A percentile compares a stretch with the other conserved stretches of the same genome.
Conservation (phyloP, 305 asterid species). For the Withania somnifera region DNA sequence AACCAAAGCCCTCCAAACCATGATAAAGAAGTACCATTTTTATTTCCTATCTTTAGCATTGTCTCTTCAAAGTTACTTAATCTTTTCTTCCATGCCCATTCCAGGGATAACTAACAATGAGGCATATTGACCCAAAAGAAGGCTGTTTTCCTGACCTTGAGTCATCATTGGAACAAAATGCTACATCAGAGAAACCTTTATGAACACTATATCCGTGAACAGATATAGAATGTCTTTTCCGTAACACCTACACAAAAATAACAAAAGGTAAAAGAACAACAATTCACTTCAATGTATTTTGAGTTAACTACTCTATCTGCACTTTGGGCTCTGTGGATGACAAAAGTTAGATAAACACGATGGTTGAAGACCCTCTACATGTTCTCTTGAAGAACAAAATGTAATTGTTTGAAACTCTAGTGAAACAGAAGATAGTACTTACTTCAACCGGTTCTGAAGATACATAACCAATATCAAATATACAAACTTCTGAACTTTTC, state of each 20-base stretch:
- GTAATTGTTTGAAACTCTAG: not conserved
- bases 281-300: not conserved
- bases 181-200: constrained; percentile 72
- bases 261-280: constrained; percentile 7
- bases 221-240: constrained; percentile 55
- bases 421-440: constrained; percentile 24
- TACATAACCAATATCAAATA: constrained; percentile 73
- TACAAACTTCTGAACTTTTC: constrained; percentile 47
- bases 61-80: not conserved
- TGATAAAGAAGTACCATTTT: not conserved
- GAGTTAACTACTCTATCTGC: not conserved
- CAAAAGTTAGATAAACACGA: not conserved
- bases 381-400: constrained; percentile 1
- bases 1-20: not conserved
- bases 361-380: not conserved
- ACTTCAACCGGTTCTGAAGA: constrained; percentile 77
- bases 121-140: not conserved
- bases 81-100: not conserved
- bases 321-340: not conserved
- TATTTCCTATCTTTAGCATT: not conserved
- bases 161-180: constrained; percentile 59
- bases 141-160: constrained; percentile 41
- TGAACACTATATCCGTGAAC: constrained; percentile 57
- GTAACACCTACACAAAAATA: constrained; percentile 48
- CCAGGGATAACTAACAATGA: not conserved